Evolutionary conservation across 306 rosid genomes (phyloP), one percentile per base, ranked within the genome.

Genomic region (Quercus gilva): DNA sequence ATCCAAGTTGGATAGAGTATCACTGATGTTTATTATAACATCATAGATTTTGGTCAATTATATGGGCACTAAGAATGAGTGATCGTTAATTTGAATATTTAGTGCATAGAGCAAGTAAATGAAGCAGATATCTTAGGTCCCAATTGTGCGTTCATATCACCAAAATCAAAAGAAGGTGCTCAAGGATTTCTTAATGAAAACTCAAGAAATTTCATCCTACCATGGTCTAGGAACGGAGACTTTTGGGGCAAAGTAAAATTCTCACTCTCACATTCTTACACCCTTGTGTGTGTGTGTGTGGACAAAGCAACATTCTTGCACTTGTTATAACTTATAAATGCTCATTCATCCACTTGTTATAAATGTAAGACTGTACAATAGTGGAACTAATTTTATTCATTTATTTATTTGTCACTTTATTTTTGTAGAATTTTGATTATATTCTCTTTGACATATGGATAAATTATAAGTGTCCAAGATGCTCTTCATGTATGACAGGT

Each of bases 401-500:
- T 68, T 9, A 59, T 10, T 59, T 23, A 0, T 68, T 68, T 9
- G 23, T 49, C 52, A 9, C 10, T 68, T 35, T 15, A 5, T 18
- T 37, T 8, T 3, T 7, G 76, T 76, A 78, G 82, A 78, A 78
- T 57, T 78, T 78, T 65, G 59, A 73, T 12, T 78, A 78, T 57
- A 23, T 70, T 59, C 71, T 78, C 2, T 17, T 37, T 13, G 76
- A 43, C 15, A 5, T 19, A 25, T 78, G 82, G 82, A 37, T 35
- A 57, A 78, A 78, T 43, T 58, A 69, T 45, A 13, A 49, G 61
- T 21, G 82, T 78, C 82, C 70, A 43, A 45, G 82, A 56, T 25
- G 82, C 82, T 43, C 82, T 78, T 13, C 60, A 57, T 57, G 82
- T 78, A 71, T 71, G 82, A 28, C 61, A 60, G 71, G 82, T 78